Conservation (phyloP, 495 filamentous ascomycete species). For the Tuber microsphaerosporum region DNA sequence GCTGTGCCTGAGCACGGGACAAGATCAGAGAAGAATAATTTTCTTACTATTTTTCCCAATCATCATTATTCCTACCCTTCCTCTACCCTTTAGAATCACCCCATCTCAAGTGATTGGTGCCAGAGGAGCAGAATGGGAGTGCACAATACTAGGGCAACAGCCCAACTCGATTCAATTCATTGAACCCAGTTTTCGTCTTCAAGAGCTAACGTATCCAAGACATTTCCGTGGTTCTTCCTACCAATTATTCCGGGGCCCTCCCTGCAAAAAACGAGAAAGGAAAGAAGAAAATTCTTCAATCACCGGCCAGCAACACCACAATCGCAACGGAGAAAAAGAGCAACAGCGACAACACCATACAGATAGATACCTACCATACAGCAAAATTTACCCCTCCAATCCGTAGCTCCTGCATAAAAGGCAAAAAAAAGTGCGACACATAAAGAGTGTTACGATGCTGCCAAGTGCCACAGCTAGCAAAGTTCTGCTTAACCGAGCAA, state of each 20-base stretch:
- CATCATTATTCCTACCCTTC: not conserved
- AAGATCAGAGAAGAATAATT: not conserved
- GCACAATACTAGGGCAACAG: not conserved
- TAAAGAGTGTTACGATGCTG: not conserved
- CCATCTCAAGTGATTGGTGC: not conserved
- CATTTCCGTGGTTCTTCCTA: not conserved
- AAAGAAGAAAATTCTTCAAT: not conserved
- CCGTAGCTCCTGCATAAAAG: not conserved
- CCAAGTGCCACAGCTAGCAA: not conserved
- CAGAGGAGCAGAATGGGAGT: not conserved
- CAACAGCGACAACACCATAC: not conserved
- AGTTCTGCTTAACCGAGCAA: not conserved
- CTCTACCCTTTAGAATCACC: not conserved
- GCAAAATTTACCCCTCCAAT: not conserved
- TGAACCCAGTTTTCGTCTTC: not conserved
- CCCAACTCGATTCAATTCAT: not conserved
- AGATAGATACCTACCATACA: not conserved
- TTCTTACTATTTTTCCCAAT: not conserved
- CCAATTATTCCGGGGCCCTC: not conserved
- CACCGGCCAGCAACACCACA: not conserved
- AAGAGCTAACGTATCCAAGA: not conserved
- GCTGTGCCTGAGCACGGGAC: not conserved
- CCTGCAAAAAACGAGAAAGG: not conserved
- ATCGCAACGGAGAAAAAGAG: not conserved
- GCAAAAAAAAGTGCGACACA: not conserved